Percentiles rank a stretch among this genome's conserved stretches.
Conservation (phyloP, 2,329 filamentous ascomycete species). For the Harringtonia aguacate region DNA sequence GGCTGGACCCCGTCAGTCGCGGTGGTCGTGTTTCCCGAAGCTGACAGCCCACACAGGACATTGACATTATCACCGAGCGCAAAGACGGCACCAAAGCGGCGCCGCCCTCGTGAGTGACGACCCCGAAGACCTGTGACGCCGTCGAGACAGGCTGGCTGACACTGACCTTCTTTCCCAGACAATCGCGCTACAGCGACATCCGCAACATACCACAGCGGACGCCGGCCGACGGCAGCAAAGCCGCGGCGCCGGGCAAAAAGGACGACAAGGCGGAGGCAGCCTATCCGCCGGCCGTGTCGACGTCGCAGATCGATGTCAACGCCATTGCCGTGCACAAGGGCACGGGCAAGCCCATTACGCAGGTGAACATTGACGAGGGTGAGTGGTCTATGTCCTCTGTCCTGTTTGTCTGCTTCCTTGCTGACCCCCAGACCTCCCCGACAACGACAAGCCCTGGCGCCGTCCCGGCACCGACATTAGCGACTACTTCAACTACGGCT, state of each 20-base stretch:
- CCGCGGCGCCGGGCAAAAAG: constrained; percentile 24
- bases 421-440: constrained; percentile 44
- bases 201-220: constrained; percentile 53
- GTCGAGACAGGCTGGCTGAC: background rate
- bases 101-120: constrained; percentile 40
- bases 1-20: background rate
- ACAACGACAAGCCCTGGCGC: constrained; percentile 90
- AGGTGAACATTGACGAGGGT: constrained; percentile 63
- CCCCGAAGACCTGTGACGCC: background rate
- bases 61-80: constrained; percentile 57
- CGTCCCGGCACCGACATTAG: constrained; percentile 88
- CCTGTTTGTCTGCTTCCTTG: background rate
- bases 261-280: constrained; percentile 6
- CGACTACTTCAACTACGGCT: constrained; percentile 98
- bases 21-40: no score
- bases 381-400: constrained; percentile 4
- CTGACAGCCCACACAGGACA: constrained; percentile 34
- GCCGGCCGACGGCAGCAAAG: constrained; percentile 36
- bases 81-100: constrained; percentile 53
- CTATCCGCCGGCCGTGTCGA: constrained; percentile 48
- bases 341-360: constrained; percentile 72
- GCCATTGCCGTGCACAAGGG: constrained; percentile 68
- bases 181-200: constrained; percentile 54
- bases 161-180: constrained; percentile 26
- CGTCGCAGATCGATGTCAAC: constrained; percentile 77